These are phyloP conservation scores for Raphanus hybrid DNA, from an alignment of 441 rosid genomes.

Conservation along the genomic window DNA sequence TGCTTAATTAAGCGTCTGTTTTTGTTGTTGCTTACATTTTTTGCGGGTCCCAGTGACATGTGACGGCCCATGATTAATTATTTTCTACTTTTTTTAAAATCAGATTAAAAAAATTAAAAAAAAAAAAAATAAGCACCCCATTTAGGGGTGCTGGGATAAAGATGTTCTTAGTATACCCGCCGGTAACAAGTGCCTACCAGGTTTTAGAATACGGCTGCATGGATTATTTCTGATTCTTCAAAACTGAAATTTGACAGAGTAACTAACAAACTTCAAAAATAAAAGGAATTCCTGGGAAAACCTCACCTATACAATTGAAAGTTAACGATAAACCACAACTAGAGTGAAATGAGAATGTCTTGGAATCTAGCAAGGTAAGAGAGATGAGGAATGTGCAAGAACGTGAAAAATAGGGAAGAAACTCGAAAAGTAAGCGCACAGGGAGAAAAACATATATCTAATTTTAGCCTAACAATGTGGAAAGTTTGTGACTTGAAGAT, in stretches of 20 bases:
- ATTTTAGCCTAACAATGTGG: conserved; percentile 8
- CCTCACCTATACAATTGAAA: not conserved
- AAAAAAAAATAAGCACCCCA: no score
- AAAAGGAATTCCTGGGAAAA: not conserved
- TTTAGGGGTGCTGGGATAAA: no score
- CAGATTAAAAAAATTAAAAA: no score
- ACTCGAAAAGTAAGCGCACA: conserved; percentile 1
- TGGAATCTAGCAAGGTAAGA: conserved; percentile 3
- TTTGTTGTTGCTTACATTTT: no score
- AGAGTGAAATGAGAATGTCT: not conserved
- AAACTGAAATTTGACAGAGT: not conserved
- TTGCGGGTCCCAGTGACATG: no score
- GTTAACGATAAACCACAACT: not conserved
- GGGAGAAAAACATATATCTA: not conserved
- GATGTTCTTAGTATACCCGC: not conserved
- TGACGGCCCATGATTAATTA: no score
- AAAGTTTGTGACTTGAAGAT: conserved; percentile 2
- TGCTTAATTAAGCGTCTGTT: no score
- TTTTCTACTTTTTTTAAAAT: no score
- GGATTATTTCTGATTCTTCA: not conserved
- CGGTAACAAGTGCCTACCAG: not conserved
- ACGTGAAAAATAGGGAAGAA: conserved; percentile 2
- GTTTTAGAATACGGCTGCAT: not conserved
- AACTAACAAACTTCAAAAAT: not conserved
- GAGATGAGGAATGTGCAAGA: not conserved